These are phyloP conservation scores for Phytophthora niederhauseri DNA, from an alignment of 352 stramenopile species.

Conservation along the genomic window DNA sequence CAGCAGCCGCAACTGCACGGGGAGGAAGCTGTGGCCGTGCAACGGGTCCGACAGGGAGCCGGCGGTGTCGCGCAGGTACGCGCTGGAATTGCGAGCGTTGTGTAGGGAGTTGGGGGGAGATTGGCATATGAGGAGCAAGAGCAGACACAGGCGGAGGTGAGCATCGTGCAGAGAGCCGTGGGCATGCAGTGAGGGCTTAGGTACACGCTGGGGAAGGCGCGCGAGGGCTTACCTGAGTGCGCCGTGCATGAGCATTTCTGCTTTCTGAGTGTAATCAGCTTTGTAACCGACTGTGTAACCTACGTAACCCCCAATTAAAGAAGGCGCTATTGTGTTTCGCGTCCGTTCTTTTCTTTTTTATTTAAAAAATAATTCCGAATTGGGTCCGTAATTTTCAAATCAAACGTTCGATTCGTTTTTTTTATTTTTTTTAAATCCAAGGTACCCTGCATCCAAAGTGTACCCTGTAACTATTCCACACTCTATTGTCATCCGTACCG, in stretches of 20 bases:
- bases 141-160: constrained; percentile 6
- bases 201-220: constrained; percentile 6
- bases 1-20: constrained; percentile 36
- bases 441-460: too few relatives aligned
- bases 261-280: background rate
- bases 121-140: background rate
- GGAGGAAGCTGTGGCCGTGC: constrained; percentile 67
- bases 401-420: too few relatives aligned
- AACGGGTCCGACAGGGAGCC: constrained; percentile 52
- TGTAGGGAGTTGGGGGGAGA: background rate
- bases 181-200: background rate
- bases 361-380: too few relatives aligned
- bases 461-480: too few relatives aligned
- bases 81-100: constrained; percentile 27
- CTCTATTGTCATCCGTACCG: too few relatives aligned
- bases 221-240: constrained; percentile 40
- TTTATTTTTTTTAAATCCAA: too few relatives aligned
- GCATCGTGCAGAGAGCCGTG: background rate
- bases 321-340: too few relatives aligned
- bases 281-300: background rate
- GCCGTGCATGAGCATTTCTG: constrained; percentile 34
- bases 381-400: too few relatives aligned
- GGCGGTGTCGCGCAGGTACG: constrained; percentile 47
- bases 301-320: background rate
- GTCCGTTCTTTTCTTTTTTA: too few relatives aligned